Percentiles rank a stretch among this genome's conserved stretches.
phyloP scores from a whole-genome alignment of 176 grass and related monocot genomes.

The Carex littledalei region DNA sequence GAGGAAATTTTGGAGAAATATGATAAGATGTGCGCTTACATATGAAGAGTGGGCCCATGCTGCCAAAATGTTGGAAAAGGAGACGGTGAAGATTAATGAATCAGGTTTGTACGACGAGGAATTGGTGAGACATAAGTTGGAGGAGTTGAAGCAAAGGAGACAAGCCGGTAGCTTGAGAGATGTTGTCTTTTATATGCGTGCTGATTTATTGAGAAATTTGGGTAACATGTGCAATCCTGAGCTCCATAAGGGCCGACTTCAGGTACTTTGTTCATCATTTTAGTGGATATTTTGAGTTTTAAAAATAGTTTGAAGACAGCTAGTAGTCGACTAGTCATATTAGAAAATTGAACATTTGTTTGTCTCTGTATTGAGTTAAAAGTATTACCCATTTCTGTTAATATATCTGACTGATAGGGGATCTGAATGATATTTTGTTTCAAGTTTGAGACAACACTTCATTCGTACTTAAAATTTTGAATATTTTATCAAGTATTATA shows the following conservation, averaged over 20 bases:
- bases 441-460: not conserved
- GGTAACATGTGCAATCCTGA: conserved; percentile 92
- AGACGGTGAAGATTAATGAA: conserved; percentile 57
- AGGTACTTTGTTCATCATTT: conserved; percentile 27
- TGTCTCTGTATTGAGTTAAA: not conserved
- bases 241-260: conserved; percentile 72
- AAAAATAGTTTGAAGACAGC: not conserved
- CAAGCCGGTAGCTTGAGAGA: conserved; percentile 70
- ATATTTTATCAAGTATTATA: not conserved
- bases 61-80: conserved; percentile 77
- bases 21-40: conserved; percentile 82
- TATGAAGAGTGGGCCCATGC: conserved; percentile 98
- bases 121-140: conserved; percentile 83
- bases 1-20: conserved; percentile 95
- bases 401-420: not conserved
- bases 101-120: conserved; percentile 74
- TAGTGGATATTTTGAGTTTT: not conserved
- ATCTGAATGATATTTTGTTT: not conserved
- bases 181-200: conserved; percentile 87
- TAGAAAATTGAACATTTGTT: not conserved
- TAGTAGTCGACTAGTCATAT: not conserved
- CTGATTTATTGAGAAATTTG: conserved; percentile 75
- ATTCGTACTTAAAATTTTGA: not conserved
- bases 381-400: not conserved
- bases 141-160: conserved; percentile 60